phyloP scores from a whole-genome alignment of 306 rosid genomes.

The Hippophae gyantsensis region DNA sequence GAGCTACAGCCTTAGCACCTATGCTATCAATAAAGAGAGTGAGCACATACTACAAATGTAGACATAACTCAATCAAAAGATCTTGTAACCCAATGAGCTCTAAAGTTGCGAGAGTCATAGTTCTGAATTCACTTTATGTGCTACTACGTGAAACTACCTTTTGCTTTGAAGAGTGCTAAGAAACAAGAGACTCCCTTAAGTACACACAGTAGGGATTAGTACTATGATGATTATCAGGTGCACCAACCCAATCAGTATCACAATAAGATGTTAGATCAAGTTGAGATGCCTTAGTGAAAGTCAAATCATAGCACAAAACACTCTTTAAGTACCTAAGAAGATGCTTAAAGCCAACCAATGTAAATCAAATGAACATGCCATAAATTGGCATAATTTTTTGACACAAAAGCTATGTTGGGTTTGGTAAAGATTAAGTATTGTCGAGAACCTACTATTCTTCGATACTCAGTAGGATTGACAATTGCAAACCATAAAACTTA shows the following conservation, averaged over 20 bases:
- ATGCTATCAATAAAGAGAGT: no score
- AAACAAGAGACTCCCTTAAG: not conserved
- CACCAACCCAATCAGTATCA: not conserved
- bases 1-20: not conserved
- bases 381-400: not conserved
- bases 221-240: not conserved
- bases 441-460: not conserved
- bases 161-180: not conserved
- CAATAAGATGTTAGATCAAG: not conserved
- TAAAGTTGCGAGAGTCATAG: no score
- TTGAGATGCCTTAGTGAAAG: no score
- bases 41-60: no score
- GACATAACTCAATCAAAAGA: no score
- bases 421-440: not conserved
- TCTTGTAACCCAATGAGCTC: no score
- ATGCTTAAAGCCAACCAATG: not conserved
- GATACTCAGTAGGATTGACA: not conserved
- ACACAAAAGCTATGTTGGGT: not conserved
- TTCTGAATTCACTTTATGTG: not conserved
- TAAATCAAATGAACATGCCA: not conserved
- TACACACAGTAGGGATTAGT: not conserved
- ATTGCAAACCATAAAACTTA: not conserved
- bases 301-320: not conserved
- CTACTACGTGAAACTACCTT: not conserved
- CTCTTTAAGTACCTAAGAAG: not conserved